Conservation (phyloP, 2,329 filamentous ascomycete genomes). For the Trichoderma lentiforme region DNA sequence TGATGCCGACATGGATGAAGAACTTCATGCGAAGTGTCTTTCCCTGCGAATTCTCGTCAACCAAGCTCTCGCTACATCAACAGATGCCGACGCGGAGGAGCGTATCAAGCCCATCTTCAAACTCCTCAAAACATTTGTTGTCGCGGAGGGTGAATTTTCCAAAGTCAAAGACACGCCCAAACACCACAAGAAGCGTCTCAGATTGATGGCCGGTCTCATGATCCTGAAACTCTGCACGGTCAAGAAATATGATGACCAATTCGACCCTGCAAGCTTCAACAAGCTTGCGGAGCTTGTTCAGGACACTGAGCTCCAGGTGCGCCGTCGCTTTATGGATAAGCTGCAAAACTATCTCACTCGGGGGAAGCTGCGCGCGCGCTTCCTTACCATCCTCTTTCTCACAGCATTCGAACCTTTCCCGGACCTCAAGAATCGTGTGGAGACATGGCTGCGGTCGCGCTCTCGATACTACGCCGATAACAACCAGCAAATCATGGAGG, state of each 20-base stretch:
- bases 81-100: slow-evolving; percentile 52
- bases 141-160: slow-evolving; percentile 74
- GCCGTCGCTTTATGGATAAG: slow-evolving; percentile 75
- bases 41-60: slow-evolving; percentile 86
- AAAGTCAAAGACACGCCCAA: slow-evolving; percentile 72
- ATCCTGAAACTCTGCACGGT: slow-evolving; percentile 79
- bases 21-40: slow-evolving; percentile 78
- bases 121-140: slow-evolving; percentile 73
- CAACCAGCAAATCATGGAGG: slow-evolving; percentile 69
- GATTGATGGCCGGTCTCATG: slow-evolving; percentile 75
- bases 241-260: slow-evolving; percentile 70
- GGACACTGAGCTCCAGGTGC: slow-evolving; percentile 70
- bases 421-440: slow-evolving; percentile 69
- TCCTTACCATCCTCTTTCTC: slow-evolving; percentile 86
- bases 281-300: slow-evolving; percentile 77
- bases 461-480: slow-evolving; percentile 60
- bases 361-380: slow-evolving; percentile 66
- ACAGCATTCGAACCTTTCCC: slow-evolving; percentile 82
- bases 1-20: slow-evolving; percentile 68
- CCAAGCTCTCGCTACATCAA: slow-evolving; percentile 62
- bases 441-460: slow-evolving; percentile 86
- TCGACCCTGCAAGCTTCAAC: slow-evolving; percentile 75
- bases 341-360: slow-evolving; percentile 87
- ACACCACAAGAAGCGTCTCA: slow-evolving; percentile 74
- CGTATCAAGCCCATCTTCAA: slow-evolving; percentile 69